phyloP scores from a whole-genome alignment of 2,329 filamentous ascomycete species.

The Fusarium sp. region DNA sequence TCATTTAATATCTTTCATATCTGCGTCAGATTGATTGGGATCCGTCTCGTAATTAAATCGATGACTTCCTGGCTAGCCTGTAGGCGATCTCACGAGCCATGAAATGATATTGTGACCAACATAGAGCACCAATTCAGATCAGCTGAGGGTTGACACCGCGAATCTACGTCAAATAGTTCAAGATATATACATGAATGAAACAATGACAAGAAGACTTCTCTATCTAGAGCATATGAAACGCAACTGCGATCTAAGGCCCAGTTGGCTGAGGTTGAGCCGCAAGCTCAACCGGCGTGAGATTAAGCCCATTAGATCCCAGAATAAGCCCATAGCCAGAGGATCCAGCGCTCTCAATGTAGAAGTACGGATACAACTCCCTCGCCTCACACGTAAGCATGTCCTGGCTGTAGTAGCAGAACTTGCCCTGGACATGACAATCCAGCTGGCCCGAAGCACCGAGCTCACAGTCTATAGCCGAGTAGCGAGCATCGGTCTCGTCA shows the following conservation, averaged over 20 bases:
- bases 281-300: not conserved
- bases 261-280: not conserved
- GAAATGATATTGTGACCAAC: no score
- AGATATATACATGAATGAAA: not conserved
- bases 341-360: not conserved
- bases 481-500: rapidly evolving
- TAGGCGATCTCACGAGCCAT: not conserved
- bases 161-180: not conserved
- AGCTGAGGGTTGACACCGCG: not conserved
- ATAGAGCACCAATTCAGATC: not conserved
- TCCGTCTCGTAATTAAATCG: not conserved
- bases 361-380: not conserved
- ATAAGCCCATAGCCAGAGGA: not conserved
- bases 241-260: not conserved
- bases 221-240: rapidly evolving
- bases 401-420: not conserved
- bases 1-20: not conserved
- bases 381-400: not conserved
- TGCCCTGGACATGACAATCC: not conserved
- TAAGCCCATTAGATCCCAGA: not conserved
- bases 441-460: not conserved
- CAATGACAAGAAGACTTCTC: not conserved
- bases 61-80: rapidly evolving
- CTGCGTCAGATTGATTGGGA: rapidly evolving
- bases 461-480: rapidly evolving